Percentiles rank a stretch among this genome's conserved stretches.
These are phyloP conservation scores for Mycena filopes DNA, from an alignment of 768 basidiomycete genomes.

Conservation along the genomic window DNA sequence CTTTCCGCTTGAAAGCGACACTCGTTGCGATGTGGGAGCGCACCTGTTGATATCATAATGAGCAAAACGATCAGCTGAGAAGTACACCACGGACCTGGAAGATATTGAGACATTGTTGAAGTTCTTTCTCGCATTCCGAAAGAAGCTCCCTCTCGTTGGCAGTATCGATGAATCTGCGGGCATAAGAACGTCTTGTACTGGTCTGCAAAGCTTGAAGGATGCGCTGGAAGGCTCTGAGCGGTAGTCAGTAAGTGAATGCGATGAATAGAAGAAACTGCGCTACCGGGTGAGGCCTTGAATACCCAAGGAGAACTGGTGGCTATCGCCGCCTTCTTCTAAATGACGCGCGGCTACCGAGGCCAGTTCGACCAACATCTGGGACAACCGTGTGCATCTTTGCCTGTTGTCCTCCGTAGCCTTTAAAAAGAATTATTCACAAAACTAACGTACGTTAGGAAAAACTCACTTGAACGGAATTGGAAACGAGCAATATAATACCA, in stretches of 20 bases:
- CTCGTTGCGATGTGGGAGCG: slow-evolving; percentile 26
- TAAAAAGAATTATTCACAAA: neutral
- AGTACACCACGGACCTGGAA: slow-evolving; percentile 23
- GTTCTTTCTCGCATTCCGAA: slow-evolving; percentile 30
- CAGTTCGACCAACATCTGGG: slow-evolving; percentile 28
- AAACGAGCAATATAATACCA: slow-evolving; percentile 30
- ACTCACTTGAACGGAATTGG: slow-evolving; percentile 32
- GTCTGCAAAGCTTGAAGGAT: slow-evolving; percentile 26
- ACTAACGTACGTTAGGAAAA: neutral
- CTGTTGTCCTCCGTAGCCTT: slow-evolving; percentile 34
- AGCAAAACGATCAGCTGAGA: neutral
- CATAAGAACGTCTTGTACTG: slow-evolving; percentile 19
- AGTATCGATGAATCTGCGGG: slow-evolving; percentile 23
- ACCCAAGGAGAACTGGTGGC: slow-evolving; percentile 13
- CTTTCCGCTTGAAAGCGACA: slow-evolving; percentile 22
- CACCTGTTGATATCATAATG: slow-evolving; percentile 6
- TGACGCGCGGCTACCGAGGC: slow-evolving; percentile 16
- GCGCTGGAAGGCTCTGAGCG: slow-evolving; percentile 18
- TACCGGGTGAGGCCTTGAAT: slow-evolving; percentile 21
- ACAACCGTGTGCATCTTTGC: slow-evolving; percentile 25
- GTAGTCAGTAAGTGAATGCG: slow-evolving; percentile 4
- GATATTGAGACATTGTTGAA: slow-evolving; percentile 32
- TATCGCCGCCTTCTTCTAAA: slow-evolving; percentile 4
- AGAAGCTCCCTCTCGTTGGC: slow-evolving; percentile 21
- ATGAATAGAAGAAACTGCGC: neutral